These are phyloP conservation scores for Stygiomarasmius scandens DNA, from an alignment of 1,284 basidiomycete species.

Conservation along the genomic window DNA sequence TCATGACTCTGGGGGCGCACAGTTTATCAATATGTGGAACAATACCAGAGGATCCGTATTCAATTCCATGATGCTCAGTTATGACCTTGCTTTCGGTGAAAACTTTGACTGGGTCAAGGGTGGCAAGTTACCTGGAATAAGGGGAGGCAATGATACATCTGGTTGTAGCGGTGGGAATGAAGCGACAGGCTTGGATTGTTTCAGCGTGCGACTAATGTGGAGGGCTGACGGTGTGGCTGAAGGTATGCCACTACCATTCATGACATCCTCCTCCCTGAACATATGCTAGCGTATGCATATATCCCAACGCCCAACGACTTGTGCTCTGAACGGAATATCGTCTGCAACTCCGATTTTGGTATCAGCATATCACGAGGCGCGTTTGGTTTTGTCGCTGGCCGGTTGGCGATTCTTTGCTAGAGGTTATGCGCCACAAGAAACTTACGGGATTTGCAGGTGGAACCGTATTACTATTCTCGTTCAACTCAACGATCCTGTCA, in stretches of 20 bases:
- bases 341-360: constrained; percentile 72
- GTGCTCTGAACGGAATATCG: constrained; percentile 57
- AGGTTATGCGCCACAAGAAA: background rate
- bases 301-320: constrained; percentile 57
- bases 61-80: constrained; percentile 66
- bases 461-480: constrained; percentile 58
- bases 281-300: constrained; percentile 60
- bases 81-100: constrained; percentile 71
- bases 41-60: constrained; percentile 53
- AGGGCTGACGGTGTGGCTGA: constrained; percentile 62
- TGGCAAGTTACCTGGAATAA: constrained; percentile 72
- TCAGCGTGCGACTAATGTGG: constrained; percentile 77
- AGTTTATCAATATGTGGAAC: constrained; percentile 71
- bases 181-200: constrained; percentile 60
- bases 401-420: constrained; percentile 41
- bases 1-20: constrained; percentile 61
- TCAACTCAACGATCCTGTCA: constrained; percentile 58
- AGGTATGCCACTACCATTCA: constrained; percentile 38
- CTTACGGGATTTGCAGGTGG: constrained; percentile 47
- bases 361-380: constrained; percentile 72
- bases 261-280: background rate
- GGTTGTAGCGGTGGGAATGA: constrained; percentile 70
- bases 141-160: constrained; percentile 61
- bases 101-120: constrained; percentile 73
- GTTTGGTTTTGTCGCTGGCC: constrained; percentile 62